Evolutionary conservation across 495 filamentous ascomycete species (phyloP).

Genomic region (Pyronema domesticum): DNA sequence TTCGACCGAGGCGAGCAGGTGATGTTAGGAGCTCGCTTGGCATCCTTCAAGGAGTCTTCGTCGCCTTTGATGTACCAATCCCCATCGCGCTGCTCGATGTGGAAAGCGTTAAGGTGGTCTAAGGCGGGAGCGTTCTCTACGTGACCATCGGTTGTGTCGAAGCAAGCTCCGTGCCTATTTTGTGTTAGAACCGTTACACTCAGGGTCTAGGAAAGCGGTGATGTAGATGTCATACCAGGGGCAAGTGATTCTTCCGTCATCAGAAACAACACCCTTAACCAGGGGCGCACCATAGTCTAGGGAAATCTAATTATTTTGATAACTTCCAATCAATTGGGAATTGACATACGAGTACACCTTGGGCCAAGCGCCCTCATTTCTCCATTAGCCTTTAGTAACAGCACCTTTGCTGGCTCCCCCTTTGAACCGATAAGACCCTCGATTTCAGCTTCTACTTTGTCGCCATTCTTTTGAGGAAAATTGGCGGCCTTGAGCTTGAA

Average conservation of each 20-base stretch:
- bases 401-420: conserved; percentile 43
- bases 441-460: conserved; percentile 78
- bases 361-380: conserved; percentile 60
- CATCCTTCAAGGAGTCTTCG: conserved; percentile 59
- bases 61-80: conserved; percentile 71
- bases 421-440: conserved; percentile 53
- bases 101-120: conserved; percentile 64
- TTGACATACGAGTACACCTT: conserved; percentile 51
- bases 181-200: not conserved
- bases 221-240: conserved; percentile 42
- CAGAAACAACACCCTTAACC: conserved; percentile 61
- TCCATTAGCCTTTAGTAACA: conserved; percentile 60
- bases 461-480: conserved; percentile 40
- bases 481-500: not conserved
- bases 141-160: conserved; percentile 72
- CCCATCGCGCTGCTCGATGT: conserved; percentile 57
- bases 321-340: not conserved
- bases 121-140: conserved; percentile 84
- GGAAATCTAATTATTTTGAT: not conserved
- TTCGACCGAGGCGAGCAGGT: conserved; percentile 51
- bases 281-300: conserved; percentile 46
- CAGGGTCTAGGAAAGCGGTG: not conserved
- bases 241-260: conserved; percentile 70
- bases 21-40: conserved; percentile 50
- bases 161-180: conserved; percentile 44